phyloP scores from a whole-genome alignment of 306 rosid species.

The Trichosanthes truncata region DNA sequence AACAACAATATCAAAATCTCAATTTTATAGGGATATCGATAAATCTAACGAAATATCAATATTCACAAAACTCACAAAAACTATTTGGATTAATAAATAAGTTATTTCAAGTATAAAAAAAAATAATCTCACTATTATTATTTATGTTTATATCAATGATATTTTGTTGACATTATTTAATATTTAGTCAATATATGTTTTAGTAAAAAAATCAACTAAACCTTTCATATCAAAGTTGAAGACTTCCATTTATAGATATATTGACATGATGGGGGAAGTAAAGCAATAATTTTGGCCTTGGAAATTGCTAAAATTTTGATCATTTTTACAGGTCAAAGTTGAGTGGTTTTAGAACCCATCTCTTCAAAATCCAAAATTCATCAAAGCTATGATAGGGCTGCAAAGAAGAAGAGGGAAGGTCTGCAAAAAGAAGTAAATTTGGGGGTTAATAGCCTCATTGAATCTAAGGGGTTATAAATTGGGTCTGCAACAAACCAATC shows the following conservation, averaged over 20 bases:
- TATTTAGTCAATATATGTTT: neutral
- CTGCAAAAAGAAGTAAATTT: conserved; percentile 37
- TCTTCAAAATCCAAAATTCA: neutral
- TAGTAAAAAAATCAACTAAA: neutral
- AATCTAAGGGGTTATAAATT: conserved; percentile 44
- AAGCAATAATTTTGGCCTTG: neutral
- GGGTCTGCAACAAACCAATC: conserved; percentile 65
- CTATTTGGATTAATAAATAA: no score
- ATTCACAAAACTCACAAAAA: no score
- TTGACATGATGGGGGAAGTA: conserved; percentile 1
- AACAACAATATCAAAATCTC: neutral
- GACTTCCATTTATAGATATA: neutral
- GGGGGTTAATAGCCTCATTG: conserved; percentile 9
- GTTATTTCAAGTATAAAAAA: no score
- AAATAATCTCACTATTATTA: no score
- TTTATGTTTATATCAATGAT: no score
- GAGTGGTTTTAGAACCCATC: neutral
- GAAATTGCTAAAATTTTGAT: neutral
- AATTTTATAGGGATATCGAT: no score
- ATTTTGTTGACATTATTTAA: neutral
- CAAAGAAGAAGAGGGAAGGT: neutral
- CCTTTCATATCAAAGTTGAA: neutral
- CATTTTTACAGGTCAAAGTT: neutral
- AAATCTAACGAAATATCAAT: no score
- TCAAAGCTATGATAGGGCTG: neutral